A percentile compares a stretch with the other conserved stretches of the same genome.
phyloP scores from a whole-genome alignment of 371 early-diverging fungal species.

The Apophysomyces sp. region DNA sequence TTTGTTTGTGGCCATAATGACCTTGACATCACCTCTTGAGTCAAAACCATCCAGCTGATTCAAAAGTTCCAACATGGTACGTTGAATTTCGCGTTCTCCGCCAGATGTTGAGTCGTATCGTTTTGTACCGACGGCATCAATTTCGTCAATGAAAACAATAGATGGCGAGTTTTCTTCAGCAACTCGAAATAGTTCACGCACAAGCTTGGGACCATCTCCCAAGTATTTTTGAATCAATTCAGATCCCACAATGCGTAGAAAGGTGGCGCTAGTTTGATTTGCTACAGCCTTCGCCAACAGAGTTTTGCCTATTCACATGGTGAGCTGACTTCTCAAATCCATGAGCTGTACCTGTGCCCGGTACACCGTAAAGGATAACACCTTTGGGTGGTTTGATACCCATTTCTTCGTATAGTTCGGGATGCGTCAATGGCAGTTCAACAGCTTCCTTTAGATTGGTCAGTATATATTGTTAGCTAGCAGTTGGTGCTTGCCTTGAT shows the following conservation, averaged over 20 bases:
- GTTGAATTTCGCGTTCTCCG: slow-evolving; percentile 99
- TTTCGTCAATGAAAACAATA: slow-evolving; percentile 99
- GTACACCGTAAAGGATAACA: slow-evolving; percentile 99
- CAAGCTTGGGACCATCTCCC: slow-evolving; percentile 99
- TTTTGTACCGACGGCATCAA: slow-evolving; percentile 99
- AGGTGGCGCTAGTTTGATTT: slow-evolving; percentile 99
- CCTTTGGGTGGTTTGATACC: slow-evolving; percentile 99
- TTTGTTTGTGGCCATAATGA: slow-evolving; percentile 99
- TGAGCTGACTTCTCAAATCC: neutral
- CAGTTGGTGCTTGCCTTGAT: slow-evolving; percentile 72
- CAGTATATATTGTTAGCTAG: neutral
- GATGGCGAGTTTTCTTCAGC: slow-evolving; percentile 99
- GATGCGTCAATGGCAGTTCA: slow-evolving; percentile 99
- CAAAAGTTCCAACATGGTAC: slow-evolving; percentile 99
- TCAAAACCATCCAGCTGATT: slow-evolving; percentile 99
- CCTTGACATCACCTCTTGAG: slow-evolving; percentile 99
- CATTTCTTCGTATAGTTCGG: slow-evolving; percentile 99
- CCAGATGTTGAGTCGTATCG: slow-evolving; percentile 98
- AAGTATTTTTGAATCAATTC: slow-evolving; percentile 99
- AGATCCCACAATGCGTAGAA: slow-evolving; percentile 99
- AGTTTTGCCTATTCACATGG: slow-evolving; percentile 76
- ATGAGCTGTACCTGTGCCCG: slow-evolving; percentile 85
- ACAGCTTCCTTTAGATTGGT: slow-evolving; percentile 81
- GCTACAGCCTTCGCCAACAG: slow-evolving; percentile 99
- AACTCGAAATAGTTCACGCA: slow-evolving; percentile 98